These are phyloP conservation scores for Irpex sp. DNA, from an alignment of 1,284 basidiomycete species.

Conservation along the genomic window DNA sequence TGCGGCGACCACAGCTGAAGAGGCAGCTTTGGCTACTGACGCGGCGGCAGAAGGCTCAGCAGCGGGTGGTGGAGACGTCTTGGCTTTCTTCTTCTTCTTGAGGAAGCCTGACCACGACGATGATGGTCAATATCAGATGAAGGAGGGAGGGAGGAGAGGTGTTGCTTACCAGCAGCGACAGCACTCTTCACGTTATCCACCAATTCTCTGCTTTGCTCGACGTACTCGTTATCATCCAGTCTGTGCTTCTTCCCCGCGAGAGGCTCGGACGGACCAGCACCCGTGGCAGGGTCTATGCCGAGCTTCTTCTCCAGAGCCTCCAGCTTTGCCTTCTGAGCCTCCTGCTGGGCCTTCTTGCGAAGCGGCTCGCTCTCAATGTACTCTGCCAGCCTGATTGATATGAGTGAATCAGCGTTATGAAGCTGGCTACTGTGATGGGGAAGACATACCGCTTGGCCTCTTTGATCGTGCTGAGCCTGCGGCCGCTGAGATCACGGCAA, in stretches of 20 bases:
- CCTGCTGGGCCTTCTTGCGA: constrained; percentile 73
- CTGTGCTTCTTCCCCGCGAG: constrained; percentile 77
- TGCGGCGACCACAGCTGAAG: constrained; percentile 7
- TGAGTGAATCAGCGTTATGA: background rate
- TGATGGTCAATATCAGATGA: background rate
- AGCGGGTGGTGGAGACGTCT: constrained; percentile 36
- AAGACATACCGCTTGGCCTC: constrained; percentile 82
- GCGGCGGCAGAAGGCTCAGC: constrained; percentile 10
- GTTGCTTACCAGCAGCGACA: constrained; percentile 68
- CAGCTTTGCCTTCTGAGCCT: constrained; percentile 81
- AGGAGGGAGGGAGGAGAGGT: too few species aligned
- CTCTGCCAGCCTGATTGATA: constrained; percentile 66
- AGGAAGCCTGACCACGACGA: constrained; percentile 44
- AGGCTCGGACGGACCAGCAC: constrained; percentile 41
- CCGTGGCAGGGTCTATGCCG: constrained; percentile 48
- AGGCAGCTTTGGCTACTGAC: constrained; percentile 7
- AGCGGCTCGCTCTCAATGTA: constrained; percentile 85
- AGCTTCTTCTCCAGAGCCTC: constrained; percentile 80
- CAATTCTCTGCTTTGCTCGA: constrained; percentile 90
- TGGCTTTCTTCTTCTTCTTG: constrained; percentile 86
- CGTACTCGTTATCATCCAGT: constrained; percentile 87
- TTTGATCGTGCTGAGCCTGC: constrained; percentile 89
- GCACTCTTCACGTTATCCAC: constrained; percentile 91
- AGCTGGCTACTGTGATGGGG: background rate
- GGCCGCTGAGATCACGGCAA: constrained; percentile 88